Evolutionary conservation across 2,329 filamentous ascomycete species (phyloP).

Genomic region (Monosporascus sp.): DNA sequence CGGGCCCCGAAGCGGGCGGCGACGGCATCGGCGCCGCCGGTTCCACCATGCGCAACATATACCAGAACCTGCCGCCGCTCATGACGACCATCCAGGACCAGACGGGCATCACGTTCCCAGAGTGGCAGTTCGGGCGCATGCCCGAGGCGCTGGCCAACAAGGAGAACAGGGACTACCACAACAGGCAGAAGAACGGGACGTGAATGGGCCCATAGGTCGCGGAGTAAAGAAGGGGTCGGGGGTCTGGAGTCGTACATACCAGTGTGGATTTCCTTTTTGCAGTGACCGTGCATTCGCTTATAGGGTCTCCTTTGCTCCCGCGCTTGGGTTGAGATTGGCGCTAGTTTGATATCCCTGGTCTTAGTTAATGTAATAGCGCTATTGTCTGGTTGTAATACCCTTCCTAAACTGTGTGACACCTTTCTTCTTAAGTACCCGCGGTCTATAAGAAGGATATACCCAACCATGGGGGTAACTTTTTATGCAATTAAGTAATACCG

Average conservation of each 20-base stretch:
- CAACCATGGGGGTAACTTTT: no score
- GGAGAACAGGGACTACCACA: neutral
- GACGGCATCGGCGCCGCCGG: conserved; percentile 47
- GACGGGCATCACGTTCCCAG: conserved; percentile 74
- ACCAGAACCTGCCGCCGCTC: conserved; percentile 78
- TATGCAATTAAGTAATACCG: no score
- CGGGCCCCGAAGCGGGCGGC: conserved; percentile 48
- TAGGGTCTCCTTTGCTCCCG: no score
- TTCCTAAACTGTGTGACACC: no score
- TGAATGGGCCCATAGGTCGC: neutral
- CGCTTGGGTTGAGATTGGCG: no score
- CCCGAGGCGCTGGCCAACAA: conserved; percentile 13
- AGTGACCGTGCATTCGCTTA: no score
- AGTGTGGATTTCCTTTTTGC: neutral
- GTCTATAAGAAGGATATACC: no score
- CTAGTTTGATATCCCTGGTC: no score
- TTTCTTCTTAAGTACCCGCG: no score
- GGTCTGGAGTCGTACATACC: no score
- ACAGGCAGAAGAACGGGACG: neutral
- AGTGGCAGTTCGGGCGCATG: conserved; percentile 63
- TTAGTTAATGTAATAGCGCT: no score
- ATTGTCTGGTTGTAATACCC: no score
- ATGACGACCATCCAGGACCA: conserved; percentile 85
- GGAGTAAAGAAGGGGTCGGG: neutral
- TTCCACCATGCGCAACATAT: conserved; percentile 70